Base-by-base conservation (phyloP, 1,284 basidiomycete species). In the Trichosporon ovoides region DNA sequence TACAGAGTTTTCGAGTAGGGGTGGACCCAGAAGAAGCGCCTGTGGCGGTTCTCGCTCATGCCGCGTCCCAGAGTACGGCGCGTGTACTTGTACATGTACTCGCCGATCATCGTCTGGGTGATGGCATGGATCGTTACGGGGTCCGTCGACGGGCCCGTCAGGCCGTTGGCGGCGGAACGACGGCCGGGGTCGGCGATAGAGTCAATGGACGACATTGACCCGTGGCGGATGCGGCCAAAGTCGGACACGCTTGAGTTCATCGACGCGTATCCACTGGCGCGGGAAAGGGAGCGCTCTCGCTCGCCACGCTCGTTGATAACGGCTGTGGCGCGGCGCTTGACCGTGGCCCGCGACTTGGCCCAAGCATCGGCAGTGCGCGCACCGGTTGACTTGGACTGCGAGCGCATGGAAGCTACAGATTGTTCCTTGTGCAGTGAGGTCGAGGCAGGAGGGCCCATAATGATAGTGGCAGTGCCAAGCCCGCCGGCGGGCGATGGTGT, bases 31-130 rank as follows among this genome's bases (percentile, higher is more conserved):
- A 98, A 97, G 86, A 96, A 99, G 37, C 96, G 84, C 74, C 85
- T 87, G 78, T 99, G 96, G 54, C 94, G 82, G 74, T 87, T 87
- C 75, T 93, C 90, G 28, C 91, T 90, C 72, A 92, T 83, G 9
- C 91, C 92, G 72, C 90, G 91, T 31, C 92, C 91, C 68, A 98
- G 85, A n/a, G 89, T 80, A 61, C 86, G 85, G 56, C 95, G 84
- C 11, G 93, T 97, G 78, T 98, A 98, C 82, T 98, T 98, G 85
- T 89, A 91, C 79, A 98, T 79, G 79, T 93, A 98, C 81, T 98
- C 95, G 63, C 95, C 94, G 66, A 98, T 98, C 95, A 99, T 99
- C 20, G 94, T 97, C 81, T 98, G 93, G 5, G 95, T 98, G 70
- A 98, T 98, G 2, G 94, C 89, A 72, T 97, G 93, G 66, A 98